A percentile compares a stretch with the other conserved stretches of the same genome.
Conservation (phyloP, 768 basidiomycete genomes). For the Boletus subparvulus region DNA sequence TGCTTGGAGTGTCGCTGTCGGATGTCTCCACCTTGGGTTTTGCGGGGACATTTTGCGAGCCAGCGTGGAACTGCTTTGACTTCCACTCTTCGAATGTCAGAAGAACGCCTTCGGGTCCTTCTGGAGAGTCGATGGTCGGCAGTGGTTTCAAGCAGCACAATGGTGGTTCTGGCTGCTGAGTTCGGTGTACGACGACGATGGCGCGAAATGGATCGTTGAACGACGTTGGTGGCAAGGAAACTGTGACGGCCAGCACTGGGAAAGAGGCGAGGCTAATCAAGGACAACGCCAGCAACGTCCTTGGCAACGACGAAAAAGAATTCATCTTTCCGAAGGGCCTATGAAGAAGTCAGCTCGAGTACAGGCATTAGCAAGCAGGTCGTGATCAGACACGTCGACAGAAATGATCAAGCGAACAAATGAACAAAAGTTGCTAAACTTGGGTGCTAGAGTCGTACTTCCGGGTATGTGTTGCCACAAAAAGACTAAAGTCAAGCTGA, state of each 20-base stretch:
- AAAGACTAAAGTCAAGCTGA: too few relatives aligned
- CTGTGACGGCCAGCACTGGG: conserved; percentile 30
- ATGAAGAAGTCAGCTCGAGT: background rate
- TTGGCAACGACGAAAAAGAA: conserved; percentile 5
- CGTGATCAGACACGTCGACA: conserved; percentile 6
- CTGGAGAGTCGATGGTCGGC: conserved; percentile 36
- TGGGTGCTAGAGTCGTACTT: background rate
- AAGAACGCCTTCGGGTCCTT: conserved; percentile 57
- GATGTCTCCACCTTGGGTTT: conserved; percentile 4
- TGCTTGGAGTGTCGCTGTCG: conserved; percentile 2
- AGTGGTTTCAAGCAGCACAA: conserved; percentile 67
- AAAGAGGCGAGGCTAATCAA: conserved; percentile 36
- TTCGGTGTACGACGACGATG: conserved; percentile 49
- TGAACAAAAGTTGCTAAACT: background rate
- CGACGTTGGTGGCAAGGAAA: conserved; percentile 36
- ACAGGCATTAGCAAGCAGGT: conserved; percentile 11
- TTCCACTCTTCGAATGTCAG: conserved; percentile 92
- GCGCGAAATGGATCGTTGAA: conserved; percentile 62
- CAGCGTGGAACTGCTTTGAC: conserved; percentile 53
- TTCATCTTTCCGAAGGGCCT: conserved; percentile 9
- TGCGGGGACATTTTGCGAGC: conserved; percentile 29
- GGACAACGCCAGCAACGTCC: conserved; percentile 30
- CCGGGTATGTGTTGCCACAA: too few relatives aligned
- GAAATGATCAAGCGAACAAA: background rate
- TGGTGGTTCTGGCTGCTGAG: conserved; percentile 48